Evolutionary conservation across 2,329 filamentous ascomycete genomes (phyloP).

Genomic region (Microcyclosporella mali): DNA sequence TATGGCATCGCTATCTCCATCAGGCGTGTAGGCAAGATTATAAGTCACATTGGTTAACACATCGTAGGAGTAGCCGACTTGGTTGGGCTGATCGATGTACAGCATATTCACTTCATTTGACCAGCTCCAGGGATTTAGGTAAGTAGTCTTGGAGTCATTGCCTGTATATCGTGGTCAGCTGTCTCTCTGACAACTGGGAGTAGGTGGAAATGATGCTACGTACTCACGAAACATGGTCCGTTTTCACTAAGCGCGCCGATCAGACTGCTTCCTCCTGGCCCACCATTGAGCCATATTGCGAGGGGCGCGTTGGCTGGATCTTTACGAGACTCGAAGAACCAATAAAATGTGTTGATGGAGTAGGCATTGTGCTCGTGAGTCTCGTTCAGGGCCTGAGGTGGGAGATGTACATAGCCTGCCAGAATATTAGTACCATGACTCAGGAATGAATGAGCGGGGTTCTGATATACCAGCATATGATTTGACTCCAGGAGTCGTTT

Average conservation of each 20-base stretch:
- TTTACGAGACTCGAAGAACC: constrained; percentile 58
- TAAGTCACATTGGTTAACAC: constrained; percentile 30
- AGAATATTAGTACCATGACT: background rate
- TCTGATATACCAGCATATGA: constrained; percentile 33
- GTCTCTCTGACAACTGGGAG: background rate
- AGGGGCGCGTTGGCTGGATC: constrained; percentile 51
- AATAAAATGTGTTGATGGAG: constrained; percentile 49
- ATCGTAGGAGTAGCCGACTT: constrained; percentile 30
- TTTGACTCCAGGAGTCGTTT: constrained; percentile 48
- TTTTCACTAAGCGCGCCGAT: constrained; percentile 40
- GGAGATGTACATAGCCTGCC: constrained; percentile 35
- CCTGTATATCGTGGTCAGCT: constrained; percentile 1
- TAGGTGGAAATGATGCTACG: background rate
- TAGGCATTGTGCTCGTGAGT: constrained; percentile 39
- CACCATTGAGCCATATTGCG: constrained; percentile 56
- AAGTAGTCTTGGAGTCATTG: constrained; percentile 21
- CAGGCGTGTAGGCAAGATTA: background rate
- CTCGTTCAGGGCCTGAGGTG: constrained; percentile 26
- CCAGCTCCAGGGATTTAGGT: constrained; percentile 54
- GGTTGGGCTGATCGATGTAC: constrained; percentile 35
- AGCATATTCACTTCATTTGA: constrained; percentile 55
- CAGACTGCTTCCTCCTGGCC: constrained; percentile 50
- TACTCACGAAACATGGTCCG: constrained; percentile 37
- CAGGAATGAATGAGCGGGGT: too few relatives aligned
- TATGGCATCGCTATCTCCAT: constrained; percentile 7